Base-by-base conservation (phyloP, 2,329 filamentous ascomycete genomes). In the Dothistroma septosporum region DNA sequence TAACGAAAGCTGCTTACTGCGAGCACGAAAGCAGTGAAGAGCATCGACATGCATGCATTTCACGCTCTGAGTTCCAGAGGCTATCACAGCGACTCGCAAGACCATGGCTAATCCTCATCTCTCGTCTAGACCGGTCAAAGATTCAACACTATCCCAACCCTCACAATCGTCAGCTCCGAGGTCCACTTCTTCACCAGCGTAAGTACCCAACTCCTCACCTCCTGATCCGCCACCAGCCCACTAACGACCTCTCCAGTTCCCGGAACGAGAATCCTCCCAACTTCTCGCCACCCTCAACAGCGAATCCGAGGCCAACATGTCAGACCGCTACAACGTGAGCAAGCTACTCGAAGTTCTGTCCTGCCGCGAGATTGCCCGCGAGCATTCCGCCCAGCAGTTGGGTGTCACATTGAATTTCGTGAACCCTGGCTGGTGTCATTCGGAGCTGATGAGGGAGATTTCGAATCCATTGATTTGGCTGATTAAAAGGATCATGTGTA, bases 381-480 rank as follows among this genome's bases (percentile, higher is more conserved):
- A 69, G 4, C 68, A 71, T 7, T 61, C 74, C 0, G 58, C 47
- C 1, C 64, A 70, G 2, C 63, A 70, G 47, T 67, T 72, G 11
- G 60, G 65, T 6, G 78, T 85, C 44, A 77, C 78, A 1, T 65
- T 85, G 59, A 85, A 83, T 66, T 75, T 76, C 61, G 62, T 82
- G 21, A 83, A 82, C 59, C 83, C 83, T 0, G 83, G 83, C 0
- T 73, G 81, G 32, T 85, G 83, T 67, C 75, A 82, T 46, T 79
- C 79, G 0, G 68, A 77, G 24, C 72, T 85, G 1, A 66, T 64
- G 6, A 74, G 82, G 1, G 16, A 64, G 53, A 22, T 59, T 31
- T 50, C 54, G 46, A 64, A 62, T 22, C 57, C 53, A 11, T 3
- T 64, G 12, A 46, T 64, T 21, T 53, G 56, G 24, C 52, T 67